These are phyloP conservation scores for Pseudoscleropodium purum DNA, from an alignment of 225 moss, liverwort and hornwort species.

Conservation along the genomic window DNA sequence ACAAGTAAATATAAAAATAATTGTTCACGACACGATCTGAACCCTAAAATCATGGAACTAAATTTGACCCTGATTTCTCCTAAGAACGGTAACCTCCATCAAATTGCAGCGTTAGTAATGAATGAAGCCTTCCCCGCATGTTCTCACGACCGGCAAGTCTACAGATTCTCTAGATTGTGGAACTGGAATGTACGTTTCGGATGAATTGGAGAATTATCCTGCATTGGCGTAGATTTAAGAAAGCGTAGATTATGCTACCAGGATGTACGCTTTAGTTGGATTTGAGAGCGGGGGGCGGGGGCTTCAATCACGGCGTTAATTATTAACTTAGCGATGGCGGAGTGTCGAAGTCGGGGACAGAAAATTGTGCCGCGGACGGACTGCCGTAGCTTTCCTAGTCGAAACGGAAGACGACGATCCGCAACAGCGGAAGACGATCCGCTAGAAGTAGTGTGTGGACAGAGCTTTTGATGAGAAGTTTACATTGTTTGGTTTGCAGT, in stretches of 20 bases:
- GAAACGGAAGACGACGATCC: not conserved
- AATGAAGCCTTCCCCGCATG: not conserved
- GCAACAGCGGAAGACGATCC: not conserved
- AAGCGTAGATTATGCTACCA: not conserved
- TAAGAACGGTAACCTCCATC: not conserved
- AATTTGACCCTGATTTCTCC: not conserved
- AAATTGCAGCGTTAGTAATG: not conserved
- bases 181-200: rapidly evolving
- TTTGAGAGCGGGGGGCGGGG: not conserved
- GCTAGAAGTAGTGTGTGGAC: not conserved
- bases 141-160: not conserved
- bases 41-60: slow-evolving; percentile 14
- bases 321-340: not conserved
- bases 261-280: not conserved
- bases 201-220: not conserved
- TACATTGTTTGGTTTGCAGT: not conserved
- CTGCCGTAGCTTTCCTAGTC: not conserved
- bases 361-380: not conserved
- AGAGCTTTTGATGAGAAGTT: not conserved
- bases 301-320: not conserved
- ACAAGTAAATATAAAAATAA: not conserved
- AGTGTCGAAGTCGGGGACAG: not conserved
- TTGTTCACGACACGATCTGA: not conserved
- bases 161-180: not conserved
- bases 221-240: too few species aligned